These are phyloP conservation scores for Obelidium mucronatum DNA, from an alignment of 192 early-diverging fungal species.

Conservation along the genomic window DNA sequence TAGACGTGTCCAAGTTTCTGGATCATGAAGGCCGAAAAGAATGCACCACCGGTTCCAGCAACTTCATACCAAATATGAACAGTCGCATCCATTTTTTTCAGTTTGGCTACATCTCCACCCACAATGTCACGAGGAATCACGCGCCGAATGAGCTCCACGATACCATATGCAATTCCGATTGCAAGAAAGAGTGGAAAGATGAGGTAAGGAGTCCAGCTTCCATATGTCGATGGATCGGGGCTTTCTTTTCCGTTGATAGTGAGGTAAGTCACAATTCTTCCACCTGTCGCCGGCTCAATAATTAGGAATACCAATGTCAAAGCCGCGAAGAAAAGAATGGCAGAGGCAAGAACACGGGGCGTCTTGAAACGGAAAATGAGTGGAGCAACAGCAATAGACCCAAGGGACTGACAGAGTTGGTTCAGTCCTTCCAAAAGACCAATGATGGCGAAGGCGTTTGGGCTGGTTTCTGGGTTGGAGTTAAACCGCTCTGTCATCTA, in stretches of 20 bases:
- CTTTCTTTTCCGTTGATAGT: too few species aligned
- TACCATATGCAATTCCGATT: constrained; percentile 61
- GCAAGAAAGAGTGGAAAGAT: constrained; percentile 47
- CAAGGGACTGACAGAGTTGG: neutral
- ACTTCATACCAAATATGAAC: constrained; percentile 69
- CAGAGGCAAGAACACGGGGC: neutral
- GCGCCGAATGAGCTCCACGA: constrained; percentile 69
- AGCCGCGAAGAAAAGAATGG: neutral
- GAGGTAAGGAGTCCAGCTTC: constrained; percentile 16
- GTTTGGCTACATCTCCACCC: constrained; percentile 65
- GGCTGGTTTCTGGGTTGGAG: neutral
- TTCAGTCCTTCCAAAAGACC: neutral
- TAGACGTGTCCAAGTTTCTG: constrained; percentile 53
- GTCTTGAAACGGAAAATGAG: too few species aligned
- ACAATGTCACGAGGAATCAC: too few species aligned
- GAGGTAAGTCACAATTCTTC: neutral
- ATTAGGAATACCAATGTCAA: neutral
- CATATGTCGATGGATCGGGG: neutral
- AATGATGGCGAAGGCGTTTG: neutral
- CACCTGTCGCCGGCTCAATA: constrained; percentile 3
- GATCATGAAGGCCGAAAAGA: too few species aligned
- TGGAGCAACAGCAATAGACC: too few species aligned
- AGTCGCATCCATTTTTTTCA: constrained; percentile 64
- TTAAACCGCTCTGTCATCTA: too few species aligned
- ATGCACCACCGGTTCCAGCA: too few species aligned